Evolutionary conservation across 495 filamentous ascomycete species (phyloP), one percentile per base, ranked within the genome.

Genomic region (Bryoglossum gracile): DNA sequence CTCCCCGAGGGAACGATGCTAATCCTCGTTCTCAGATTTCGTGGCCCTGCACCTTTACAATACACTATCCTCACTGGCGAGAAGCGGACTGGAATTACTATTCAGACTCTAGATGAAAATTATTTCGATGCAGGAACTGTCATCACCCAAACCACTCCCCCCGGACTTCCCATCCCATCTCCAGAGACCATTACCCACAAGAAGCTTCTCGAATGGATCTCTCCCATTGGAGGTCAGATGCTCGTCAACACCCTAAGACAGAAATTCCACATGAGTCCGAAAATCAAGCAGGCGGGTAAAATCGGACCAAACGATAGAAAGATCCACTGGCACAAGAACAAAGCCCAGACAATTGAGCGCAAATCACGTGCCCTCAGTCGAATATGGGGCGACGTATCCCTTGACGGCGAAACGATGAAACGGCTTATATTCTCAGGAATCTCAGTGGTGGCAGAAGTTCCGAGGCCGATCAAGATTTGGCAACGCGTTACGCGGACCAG

Each of bases 101-200:
- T 98, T 23, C 92, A 97, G 62, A 95, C 89, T 5, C 71, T 98
- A 30, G 81, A 95, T 59, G 71, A 74, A 0, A 65, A 70, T 9
- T 59, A 67, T 45, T 95, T 96, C 59, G 92, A 98, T 65, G 74
- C 78, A 34, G 92, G 92, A 13, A 59, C 60, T 13, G 77, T 95
- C 14, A 70, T 98, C 11, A 66, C 76, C 6, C 59, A 62, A 32
- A 83, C 79, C 0, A 74, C 70, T 4, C 30, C 52, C 1, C 76
- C 78, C 13, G 76, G 74, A 8, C 57, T 83, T 25, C 55, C 65
- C 2, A 69, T 83, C 42, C 71, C 72, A 4, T 4, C 17, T 1
- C 13, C 46, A 4, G 38, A 61, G n/a, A 41, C 24, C 6, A 61
- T 48, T 6, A 63, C 54, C 0, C 65, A 64, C 16, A 45, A 48